Base-by-base conservation (phyloP, 2,329 filamentous ascomycete species). In the Botrytis tulipae region DNA sequence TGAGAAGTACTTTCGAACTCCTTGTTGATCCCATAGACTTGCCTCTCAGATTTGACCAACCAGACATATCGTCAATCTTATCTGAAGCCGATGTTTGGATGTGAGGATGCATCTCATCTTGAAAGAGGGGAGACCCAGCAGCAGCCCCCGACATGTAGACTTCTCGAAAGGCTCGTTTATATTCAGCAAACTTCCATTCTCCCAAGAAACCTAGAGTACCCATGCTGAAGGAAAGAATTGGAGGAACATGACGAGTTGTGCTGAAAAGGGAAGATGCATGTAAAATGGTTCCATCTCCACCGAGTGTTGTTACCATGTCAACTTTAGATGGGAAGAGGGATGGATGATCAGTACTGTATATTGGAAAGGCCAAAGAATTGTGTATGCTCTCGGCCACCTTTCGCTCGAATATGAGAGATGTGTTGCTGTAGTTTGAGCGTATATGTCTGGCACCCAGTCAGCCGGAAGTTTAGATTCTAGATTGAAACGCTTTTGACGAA, bases 221-320 rank as follows among this genome's bases (percentile, higher is more conserved):
- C 93, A 99, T 98, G 81, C 94, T 97, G 81, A 99, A 99, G 1
- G 93, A 94, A 12, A 99, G 85, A 48, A 99, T 92, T 0, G 96
- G 96, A 0, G 96, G 96, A 0, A 99, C 95, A 61, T 90, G 90
- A 3, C 88, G 86, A 62, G 93, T 90, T 54, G 93, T 91, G 74
- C 94, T 94, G 83, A 97, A 98, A 8, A 98, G 87, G 71, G 92
- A 95, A 3, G 93, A 92, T 0, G 94, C 94, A 74, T 93, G 92
- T 65, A 97, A 83, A 71, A 97, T 95, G 3, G 94, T 97, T 75
- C 94, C 94, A 82, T 99, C 96, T 60, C 96, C 96, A 71, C 96
- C 96, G 68, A 99, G 89, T 0, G 96, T 98, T 61, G 93, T 91
- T 35, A 95, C 91, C 74, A 98, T 86, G 80, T 99, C 96, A 74